Percentiles rank a stretch among this genome's conserved stretches.
Conservation (phyloP, 2,329 filamentous ascomycete species). For the Colletotrichum truncatum region DNA sequence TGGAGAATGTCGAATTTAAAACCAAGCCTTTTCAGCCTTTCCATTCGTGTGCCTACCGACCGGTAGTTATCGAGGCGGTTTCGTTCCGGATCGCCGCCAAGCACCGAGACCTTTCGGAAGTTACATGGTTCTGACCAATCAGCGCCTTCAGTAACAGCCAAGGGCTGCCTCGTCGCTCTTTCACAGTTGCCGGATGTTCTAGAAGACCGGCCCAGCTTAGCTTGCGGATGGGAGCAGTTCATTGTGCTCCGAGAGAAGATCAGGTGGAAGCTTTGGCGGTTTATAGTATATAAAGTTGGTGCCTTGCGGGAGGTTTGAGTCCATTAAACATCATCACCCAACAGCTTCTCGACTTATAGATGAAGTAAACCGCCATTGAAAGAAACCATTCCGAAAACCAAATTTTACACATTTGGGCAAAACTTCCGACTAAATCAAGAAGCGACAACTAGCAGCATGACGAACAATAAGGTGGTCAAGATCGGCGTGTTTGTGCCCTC, state of each 20-base stretch:
- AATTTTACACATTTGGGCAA: no score
- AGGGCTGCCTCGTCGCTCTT: neutral
- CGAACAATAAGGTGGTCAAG: slow-evolving; percentile 41
- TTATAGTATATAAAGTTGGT: no score
- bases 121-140: slow-evolving; percentile 38
- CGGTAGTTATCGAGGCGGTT: neutral
- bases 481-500: slow-evolving; percentile 62
- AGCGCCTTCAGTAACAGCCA: slow-evolving; percentile 23
- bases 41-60: neutral
- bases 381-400: no score
- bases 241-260: no score
- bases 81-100: neutral
- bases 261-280: no score
- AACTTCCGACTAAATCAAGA: neutral
- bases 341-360: no score
- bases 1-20: no score
- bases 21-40: no score
- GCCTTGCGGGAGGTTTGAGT: no score
- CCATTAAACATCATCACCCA: no score
- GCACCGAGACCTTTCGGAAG: slow-evolving; percentile 39
- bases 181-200: neutral
- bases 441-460: slow-evolving; percentile 9
- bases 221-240: neutral
- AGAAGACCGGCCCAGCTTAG: neutral
- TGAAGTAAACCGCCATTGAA: no score